Evolutionary conservation across 164 flowering plant species (phyloP).

Genomic region (Amborella trichopoda): DNA sequence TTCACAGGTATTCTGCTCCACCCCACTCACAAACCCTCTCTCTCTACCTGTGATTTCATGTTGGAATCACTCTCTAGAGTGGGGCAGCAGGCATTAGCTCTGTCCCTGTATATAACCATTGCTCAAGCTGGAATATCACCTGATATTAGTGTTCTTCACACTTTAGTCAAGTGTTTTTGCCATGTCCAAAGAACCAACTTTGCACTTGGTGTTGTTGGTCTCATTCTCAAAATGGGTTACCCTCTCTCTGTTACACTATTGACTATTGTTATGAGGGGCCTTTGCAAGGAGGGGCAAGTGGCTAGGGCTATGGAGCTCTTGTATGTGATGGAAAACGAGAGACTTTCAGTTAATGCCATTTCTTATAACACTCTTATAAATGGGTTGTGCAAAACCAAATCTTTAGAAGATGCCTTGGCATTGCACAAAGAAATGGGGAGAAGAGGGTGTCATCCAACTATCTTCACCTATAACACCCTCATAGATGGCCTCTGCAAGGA

Average conservation of each 20-base stretch:
- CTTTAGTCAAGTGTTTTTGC: not conserved
- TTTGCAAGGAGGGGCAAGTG: not conserved
- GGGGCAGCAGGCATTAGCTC: no score
- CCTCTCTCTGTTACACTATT: not conserved
- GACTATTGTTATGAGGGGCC: not conserved
- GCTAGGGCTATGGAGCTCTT: not conserved
- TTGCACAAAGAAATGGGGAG: conserved; percentile 9
- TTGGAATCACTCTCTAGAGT: no score
- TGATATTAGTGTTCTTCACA: no score
- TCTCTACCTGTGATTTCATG: no score
- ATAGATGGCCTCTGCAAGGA: no score
- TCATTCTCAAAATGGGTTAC: not conserved
- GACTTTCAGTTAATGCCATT: no score
- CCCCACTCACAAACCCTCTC: no score
- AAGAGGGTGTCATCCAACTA: conserved; percentile 23
- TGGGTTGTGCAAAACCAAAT: not conserved
- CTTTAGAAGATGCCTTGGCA: not conserved
- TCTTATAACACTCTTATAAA: not conserved
- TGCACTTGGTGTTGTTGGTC: not conserved
- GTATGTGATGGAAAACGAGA: no score
- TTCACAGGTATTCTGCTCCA: no score
- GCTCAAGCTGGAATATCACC: no score
- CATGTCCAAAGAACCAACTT: not conserved
- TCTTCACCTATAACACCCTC: conserved; percentile 41
- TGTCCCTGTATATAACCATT: no score